Base-by-base conservation (phyloP, 495 filamentous ascomycete species). In the Penicillium roqueforti region DNA sequence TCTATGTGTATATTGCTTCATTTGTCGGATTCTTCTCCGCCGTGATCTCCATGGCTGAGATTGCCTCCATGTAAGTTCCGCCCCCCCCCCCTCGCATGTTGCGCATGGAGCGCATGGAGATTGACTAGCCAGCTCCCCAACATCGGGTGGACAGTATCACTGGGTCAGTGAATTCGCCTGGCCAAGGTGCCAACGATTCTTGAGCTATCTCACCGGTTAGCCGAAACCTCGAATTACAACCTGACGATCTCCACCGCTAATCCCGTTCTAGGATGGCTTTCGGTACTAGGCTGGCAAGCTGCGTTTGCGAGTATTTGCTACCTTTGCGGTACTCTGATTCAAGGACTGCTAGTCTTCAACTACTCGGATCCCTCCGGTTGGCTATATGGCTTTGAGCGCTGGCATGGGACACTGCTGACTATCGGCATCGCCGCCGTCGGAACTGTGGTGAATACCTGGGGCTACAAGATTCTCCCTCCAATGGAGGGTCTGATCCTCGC, bases 141-240 rank as follows among this genome's bases (percentile, higher is more conserved):
- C 74, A 1, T 63, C 67, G 0, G 74, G 68, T 10, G 76, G 77
- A 14, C 76, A 78, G 54, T 80, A 80, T 47, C 76, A 76, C 58
- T 80, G 78, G 78, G 72, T 76, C 5, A 72, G 64, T 47, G 64
- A 67, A 65, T 54, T 77, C 69, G 59, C 76, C 65, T 54, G 71
- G 6, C 66, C 69, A 29, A 45, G 63, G 47, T 73, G 51, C 34
- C 75, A 79, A 59, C 73, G 73, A 16, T 63, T 68, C 19, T 55
- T 78, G 38, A 76, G 71, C 32, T 81, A 80, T 54, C 53, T 72
- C 10, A 71, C 68, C 22, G 77, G 69, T 71, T 56, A 34, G 51
- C 2, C 11, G 3, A 23, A 18, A 22, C 25, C 4, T 28, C 13
- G 6, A n/a, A n/a, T 13, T 18, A 9, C 42, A 31, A 11, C 8